These are phyloP conservation scores for Nakataea oryzae DNA, from an alignment of 2,329 filamentous ascomycete genomes.

Conservation along the genomic window DNA sequence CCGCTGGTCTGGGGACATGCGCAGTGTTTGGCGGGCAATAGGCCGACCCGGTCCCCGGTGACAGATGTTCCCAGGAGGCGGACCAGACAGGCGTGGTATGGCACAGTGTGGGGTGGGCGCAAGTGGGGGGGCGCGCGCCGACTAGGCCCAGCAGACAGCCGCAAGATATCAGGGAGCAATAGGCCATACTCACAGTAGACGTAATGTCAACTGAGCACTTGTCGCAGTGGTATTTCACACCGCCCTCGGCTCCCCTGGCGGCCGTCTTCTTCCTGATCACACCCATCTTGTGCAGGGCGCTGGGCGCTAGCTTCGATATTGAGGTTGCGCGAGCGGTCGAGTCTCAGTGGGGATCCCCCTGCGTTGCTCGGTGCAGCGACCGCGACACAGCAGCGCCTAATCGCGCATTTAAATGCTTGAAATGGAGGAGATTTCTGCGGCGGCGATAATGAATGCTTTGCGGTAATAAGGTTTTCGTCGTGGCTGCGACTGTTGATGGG, in stretches of 20 bases:
- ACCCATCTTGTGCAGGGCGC: slow-evolving; percentile 50
- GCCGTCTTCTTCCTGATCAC: slow-evolving; percentile 95
- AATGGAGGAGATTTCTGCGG: slow-evolving; percentile 4
- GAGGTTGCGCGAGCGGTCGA: neutral
- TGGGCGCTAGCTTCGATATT: slow-evolving; percentile 6
- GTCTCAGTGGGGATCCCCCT: neutral
- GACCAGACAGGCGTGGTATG: neutral
- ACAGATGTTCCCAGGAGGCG: neutral
- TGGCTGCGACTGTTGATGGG: slow-evolving; percentile 9
- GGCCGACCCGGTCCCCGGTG: neutral
- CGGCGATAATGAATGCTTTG: slow-evolving; percentile 7
- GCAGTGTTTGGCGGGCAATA: too few relatives aligned
- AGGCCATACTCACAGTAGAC: slow-evolving; percentile 61
- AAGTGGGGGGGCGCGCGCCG: neutral
- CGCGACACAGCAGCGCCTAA: slow-evolving; percentile 9
- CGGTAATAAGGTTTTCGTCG: slow-evolving; percentile 10
- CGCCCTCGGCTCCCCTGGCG: slow-evolving; percentile 72
- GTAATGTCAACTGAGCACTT: slow-evolving; percentile 95
- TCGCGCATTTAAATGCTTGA: slow-evolving; percentile 5
- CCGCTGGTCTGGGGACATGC: too few relatives aligned
- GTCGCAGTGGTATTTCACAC: slow-evolving; percentile 94
- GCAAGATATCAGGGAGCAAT: slow-evolving; percentile 3
- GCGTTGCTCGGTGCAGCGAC: slow-evolving; percentile 9
- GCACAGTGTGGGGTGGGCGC: neutral
- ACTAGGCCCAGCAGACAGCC: neutral